Percentiles rank a stretch among this genome's conserved stretches.
Conservation (phyloP, 2,329 filamentous ascomycete genomes). For the Pseudocercospora ulei region DNA sequence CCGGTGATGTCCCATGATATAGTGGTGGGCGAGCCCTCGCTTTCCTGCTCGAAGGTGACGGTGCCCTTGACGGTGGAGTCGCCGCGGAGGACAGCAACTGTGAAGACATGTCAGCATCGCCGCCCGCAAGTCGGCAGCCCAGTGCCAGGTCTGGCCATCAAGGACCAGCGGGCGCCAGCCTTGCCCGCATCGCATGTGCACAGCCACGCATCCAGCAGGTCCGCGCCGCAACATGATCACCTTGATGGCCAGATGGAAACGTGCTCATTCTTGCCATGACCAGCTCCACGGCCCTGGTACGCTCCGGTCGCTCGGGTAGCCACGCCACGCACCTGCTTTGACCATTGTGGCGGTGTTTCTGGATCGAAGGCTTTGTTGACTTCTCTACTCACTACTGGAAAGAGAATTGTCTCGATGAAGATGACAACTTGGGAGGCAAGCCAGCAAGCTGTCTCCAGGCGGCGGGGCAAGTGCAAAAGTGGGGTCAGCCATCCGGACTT, state of each 20-base stretch:
- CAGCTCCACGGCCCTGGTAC: constrained; percentile 35
- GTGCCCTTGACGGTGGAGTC: constrained; percentile 92
- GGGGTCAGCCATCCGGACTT: too few relatives aligned
- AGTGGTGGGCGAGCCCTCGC: constrained; percentile 71
- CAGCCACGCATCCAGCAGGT: constrained; percentile 7
- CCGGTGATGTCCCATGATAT: constrained; percentile 87
- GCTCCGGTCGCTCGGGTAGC: constrained; percentile 13
- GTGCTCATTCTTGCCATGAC: constrained; percentile 30
- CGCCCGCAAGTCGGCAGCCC: neutral
- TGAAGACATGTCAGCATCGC: constrained; percentile 18
- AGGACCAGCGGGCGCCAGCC: constrained; percentile 6
- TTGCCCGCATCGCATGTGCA: constrained; percentile 7
- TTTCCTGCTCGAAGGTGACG: constrained; percentile 87
- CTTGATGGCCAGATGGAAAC: constrained; percentile 28
- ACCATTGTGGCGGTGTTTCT: constrained; percentile 73
- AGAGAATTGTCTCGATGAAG: constrained; percentile 10
- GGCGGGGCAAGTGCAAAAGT: constrained; percentile 4
- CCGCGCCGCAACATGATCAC: constrained; percentile 10
- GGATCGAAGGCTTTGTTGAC: constrained; percentile 24
- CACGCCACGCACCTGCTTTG: constrained; percentile 71
- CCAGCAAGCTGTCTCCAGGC: neutral
- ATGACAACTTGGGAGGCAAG: constrained; percentile 1
- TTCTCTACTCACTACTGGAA: too few relatives aligned
- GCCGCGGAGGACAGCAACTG: constrained; percentile 94
- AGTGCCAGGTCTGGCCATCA: constrained; percentile 7